Conservation (phyloP, 2,329 filamentous ascomycete genomes). For the Fusarium mangiferae region DNA sequence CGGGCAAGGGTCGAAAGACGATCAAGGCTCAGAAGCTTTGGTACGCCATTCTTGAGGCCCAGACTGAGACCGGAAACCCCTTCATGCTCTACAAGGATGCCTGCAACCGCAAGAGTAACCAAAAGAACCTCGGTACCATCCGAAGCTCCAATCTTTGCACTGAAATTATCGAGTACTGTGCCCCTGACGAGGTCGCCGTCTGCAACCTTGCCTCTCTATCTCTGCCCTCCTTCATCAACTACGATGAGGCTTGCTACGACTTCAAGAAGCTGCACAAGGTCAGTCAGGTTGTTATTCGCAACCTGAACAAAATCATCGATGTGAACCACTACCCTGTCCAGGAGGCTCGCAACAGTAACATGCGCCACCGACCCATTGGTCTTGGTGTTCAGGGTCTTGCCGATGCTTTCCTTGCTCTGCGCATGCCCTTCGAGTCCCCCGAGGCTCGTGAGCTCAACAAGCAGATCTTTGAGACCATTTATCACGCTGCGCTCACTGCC, state of each 20-base stretch:
- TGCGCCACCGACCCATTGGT: constrained; percentile 95
- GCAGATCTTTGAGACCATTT: constrained; percentile 99
- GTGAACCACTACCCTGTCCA: constrained; percentile 98
- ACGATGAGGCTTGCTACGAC: constrained; percentile 85
- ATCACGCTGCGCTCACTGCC: constrained; percentile 91
- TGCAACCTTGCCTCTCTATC: constrained; percentile 97
- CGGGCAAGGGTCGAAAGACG: constrained; percentile 88
- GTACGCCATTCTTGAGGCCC: constrained; percentile 97
- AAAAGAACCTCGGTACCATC: constrained; percentile 99
- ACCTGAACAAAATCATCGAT: constrained; percentile 98
- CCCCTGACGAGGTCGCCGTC: constrained; percentile 97
- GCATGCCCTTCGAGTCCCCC: constrained; percentile 95
- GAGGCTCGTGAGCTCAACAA: constrained; percentile 95
- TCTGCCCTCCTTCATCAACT: constrained; percentile 90
- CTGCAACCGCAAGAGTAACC: constrained; percentile 99
- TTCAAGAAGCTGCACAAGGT: constrained; percentile 98
- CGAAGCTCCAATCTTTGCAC: constrained; percentile 99
- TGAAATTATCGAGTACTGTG: constrained; percentile 97
- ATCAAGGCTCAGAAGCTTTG: constrained; percentile 98
- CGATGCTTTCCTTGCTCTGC: constrained; percentile 96
- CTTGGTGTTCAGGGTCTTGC: constrained; percentile 98
- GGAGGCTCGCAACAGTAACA: constrained; percentile 95
- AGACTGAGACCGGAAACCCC: constrained; percentile 98
- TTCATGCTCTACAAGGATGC: constrained; percentile 99
- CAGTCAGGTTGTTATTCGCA: constrained; percentile 88